A percentile compares a stretch with the other conserved stretches of the same genome.
These are phyloP conservation scores for Gillenia trifoliata DNA, from an alignment of 306 rosid genomes.

Conservation along the genomic window DNA sequence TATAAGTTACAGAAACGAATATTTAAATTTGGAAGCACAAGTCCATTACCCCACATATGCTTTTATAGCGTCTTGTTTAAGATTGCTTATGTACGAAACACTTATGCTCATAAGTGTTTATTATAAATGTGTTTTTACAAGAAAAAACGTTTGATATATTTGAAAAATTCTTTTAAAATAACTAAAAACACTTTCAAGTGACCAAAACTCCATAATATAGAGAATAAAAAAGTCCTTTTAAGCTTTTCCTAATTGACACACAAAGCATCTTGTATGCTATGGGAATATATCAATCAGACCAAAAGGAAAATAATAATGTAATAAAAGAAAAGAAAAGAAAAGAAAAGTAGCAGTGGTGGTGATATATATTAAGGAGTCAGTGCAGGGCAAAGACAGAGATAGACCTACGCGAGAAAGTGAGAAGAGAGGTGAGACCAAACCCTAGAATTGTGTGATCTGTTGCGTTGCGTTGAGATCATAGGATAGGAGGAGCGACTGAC, in stretches of 20 bases:
- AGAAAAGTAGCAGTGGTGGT: not conserved
- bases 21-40: no score
- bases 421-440: constrained; percentile 1
- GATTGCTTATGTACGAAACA: no score
- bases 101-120: no score
- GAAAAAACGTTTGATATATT: no score
- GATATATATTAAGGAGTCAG: not conserved
- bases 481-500: not conserved
- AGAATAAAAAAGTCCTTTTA: not conserved
- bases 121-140: no score
- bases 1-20: no score
- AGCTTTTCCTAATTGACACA: not conserved
- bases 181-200: no score
- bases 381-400: not conserved
- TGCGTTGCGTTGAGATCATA: not conserved
- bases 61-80: no score
- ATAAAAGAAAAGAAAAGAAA: not conserved
- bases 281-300: not conserved
- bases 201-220: not conserved
- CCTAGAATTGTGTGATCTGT: constrained; percentile 1
- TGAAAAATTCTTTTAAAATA: no score
- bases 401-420: not conserved
- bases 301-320: not conserved
- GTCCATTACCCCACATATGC: no score
- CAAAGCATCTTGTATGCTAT: not conserved